These are phyloP conservation scores for Solanum okadae DNA, from an alignment of 257 asterid species.

Conservation along the genomic window DNA sequence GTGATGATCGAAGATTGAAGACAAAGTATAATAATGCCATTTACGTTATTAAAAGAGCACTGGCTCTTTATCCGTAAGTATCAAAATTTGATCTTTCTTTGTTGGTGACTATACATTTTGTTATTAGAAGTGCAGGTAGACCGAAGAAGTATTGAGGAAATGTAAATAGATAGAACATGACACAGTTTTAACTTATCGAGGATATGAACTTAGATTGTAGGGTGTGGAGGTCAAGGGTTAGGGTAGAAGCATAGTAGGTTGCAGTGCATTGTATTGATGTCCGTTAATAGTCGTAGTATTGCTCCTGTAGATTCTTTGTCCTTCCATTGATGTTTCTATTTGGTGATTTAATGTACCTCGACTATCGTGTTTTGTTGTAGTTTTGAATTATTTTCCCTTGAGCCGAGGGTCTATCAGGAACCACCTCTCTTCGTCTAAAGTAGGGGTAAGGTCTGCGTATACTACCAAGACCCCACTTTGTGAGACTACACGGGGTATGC, in stretches of 20 bases:
- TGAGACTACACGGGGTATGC: background rate
- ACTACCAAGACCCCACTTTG: background rate
- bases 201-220: background rate
- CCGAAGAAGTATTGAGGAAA: background rate
- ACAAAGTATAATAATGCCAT: constrained; percentile 83
- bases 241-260: background rate
- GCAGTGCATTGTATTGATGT: background rate
- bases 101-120: background rate
- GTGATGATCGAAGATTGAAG: constrained; percentile 72
- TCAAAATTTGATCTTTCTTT: background rate
- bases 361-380: background rate
- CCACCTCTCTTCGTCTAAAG: background rate
- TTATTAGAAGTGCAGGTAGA: background rate
- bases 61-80: constrained; percentile 77
- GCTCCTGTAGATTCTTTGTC: background rate
- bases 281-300: background rate
- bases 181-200: background rate
- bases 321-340: background rate
- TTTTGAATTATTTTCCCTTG: background rate
- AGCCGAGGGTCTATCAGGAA: background rate
- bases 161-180: background rate
- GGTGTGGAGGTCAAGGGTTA: background rate
- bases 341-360: background rate
- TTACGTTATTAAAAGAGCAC: constrained; percentile 73
- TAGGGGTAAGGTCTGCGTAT: background rate